Conservation (phyloP, 2,329 filamentous ascomycete species). For the Arthrobotrys megalospora region DNA sequence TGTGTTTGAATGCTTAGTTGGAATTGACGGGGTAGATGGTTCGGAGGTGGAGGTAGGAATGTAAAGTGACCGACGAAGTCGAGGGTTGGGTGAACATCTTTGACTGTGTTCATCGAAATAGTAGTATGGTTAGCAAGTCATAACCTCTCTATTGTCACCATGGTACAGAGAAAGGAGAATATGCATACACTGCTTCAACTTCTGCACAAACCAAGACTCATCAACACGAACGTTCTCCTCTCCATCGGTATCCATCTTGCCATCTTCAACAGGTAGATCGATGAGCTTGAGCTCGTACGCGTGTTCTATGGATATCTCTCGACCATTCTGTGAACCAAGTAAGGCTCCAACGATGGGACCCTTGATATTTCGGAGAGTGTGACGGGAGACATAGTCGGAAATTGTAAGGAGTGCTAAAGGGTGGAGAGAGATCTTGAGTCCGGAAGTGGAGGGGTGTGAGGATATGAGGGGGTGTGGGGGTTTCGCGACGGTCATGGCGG, state of each 20-base stretch:
- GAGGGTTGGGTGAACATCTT: conserved; percentile 86
- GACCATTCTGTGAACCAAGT: conserved; percentile 91
- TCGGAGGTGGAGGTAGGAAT: conserved; percentile 76
- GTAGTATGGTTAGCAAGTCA: too few relatives aligned
- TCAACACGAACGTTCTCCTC: conserved; percentile 77
- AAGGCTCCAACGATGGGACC: conserved; percentile 88
- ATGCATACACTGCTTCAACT: conserved; percentile 85
- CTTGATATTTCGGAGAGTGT: conserved; percentile 81
- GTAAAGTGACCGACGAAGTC: conserved; percentile 96
- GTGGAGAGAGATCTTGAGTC: conserved; percentile 86
- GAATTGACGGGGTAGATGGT: conserved; percentile 70
- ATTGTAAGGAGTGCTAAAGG: conserved; percentile 96
- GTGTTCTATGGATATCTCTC: conserved; percentile 91
- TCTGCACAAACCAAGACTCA: conserved; percentile 79
- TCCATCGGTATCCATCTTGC: conserved; percentile 67
- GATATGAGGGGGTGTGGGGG: conserved; percentile 75
- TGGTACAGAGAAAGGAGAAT: background rate
- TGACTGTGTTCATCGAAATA: conserved; percentile 74
- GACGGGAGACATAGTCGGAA: conserved; percentile 94
- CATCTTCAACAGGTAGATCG: conserved; percentile 63
- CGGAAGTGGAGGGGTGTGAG: conserved; percentile 74
- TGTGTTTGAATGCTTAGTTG: conserved; percentile 77
- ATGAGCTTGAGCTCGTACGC: conserved; percentile 84
- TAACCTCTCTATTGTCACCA: background rate
- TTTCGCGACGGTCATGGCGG: conserved; percentile 93